A percentile compares a stretch with the other conserved stretches of the same genome.
phyloP scores from a whole-genome alignment of 2,329 filamentous ascomycete species.

The Fusarium luffae region DNA sequence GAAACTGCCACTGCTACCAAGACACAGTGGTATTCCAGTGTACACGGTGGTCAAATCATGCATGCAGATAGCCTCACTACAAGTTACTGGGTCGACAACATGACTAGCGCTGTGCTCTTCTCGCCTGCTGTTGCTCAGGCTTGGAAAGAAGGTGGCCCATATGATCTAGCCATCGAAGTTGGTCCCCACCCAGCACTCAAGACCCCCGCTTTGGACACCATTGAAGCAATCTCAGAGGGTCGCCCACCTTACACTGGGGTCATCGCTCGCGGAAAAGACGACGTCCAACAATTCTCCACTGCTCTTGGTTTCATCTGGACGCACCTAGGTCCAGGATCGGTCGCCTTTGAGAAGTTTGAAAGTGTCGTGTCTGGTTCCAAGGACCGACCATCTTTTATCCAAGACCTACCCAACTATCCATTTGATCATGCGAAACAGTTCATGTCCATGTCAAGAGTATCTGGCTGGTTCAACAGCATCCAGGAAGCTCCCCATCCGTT shows the following conservation, averaged over 20 bases:
- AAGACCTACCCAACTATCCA: not conserved
- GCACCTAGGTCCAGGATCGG: not conserved
- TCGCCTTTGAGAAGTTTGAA: not conserved
- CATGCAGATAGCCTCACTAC: not conserved
- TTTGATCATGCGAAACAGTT: not conserved
- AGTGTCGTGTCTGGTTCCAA: not conserved
- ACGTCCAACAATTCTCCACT: conserved; percentile 1
- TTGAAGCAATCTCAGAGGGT: not conserved
- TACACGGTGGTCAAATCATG: not conserved
- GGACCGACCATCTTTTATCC: not conserved
- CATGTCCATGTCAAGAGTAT: not conserved
- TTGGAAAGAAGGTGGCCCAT: too few species aligned
- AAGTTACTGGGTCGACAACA: conserved; percentile 4
- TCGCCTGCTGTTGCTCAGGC: not conserved
- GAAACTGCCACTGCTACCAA: not conserved
- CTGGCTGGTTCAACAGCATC: not conserved
- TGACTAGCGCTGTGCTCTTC: conserved; percentile 4
- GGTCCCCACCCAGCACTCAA: conserved; percentile 13
- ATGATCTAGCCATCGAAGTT: not conserved
- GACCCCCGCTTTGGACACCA: not conserved
- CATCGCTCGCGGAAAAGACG: not conserved
- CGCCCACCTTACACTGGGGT: not conserved
- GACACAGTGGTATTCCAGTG: not conserved
- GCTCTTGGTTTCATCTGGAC: not conserved
- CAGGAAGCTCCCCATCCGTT: not conserved